phyloP scores from a whole-genome alignment of 2,329 filamentous ascomycete species.

The Fusarium pseudoanthophilum region DNA sequence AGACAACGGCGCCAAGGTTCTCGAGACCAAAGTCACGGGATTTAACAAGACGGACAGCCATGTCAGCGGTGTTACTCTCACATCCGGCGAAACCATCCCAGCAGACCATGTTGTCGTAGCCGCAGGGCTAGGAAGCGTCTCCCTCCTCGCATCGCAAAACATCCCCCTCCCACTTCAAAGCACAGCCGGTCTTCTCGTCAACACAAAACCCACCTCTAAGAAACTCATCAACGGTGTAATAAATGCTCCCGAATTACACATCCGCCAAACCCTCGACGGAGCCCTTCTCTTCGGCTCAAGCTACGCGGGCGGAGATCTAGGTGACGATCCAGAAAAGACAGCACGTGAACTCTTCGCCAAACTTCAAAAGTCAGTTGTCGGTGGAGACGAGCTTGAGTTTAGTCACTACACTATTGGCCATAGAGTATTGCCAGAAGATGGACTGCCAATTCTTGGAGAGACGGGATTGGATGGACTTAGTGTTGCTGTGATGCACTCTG shows the following conservation, averaged over 20 bases:
- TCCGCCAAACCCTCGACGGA: constrained; percentile 15
- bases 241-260: constrained; percentile 2
- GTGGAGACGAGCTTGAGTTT: constrained; percentile 3
- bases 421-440: constrained; percentile 3
- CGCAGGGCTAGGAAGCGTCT: constrained; percentile 16
- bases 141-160: constrained; percentile 8
- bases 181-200: constrained; percentile 12
- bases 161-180: not conserved
- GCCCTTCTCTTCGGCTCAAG: not conserved
- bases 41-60: not conserved
- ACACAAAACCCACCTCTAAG: constrained; percentile 7
- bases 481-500: constrained; percentile 27
- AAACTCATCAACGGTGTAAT: constrained; percentile 1
- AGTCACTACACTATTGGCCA: constrained; percentile 18
- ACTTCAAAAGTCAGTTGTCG: not conserved
- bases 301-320: constrained; percentile 2
- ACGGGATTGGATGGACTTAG: constrained; percentile 5
- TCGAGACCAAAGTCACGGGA: not conserved
- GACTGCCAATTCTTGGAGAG: constrained; percentile 17
- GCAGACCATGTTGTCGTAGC: constrained; percentile 19
- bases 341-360: constrained; percentile 11
- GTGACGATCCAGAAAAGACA: constrained; percentile 16
- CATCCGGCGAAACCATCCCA: not conserved
- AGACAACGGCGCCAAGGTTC: not conserved
- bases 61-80: constrained; percentile 2